A percentile compares a stretch with the other conserved stretches of the same genome.
These are phyloP conservation scores for Liriodendron chinense DNA, from an alignment of 164 flowering plant species.

Conservation along the genomic window DNA sequence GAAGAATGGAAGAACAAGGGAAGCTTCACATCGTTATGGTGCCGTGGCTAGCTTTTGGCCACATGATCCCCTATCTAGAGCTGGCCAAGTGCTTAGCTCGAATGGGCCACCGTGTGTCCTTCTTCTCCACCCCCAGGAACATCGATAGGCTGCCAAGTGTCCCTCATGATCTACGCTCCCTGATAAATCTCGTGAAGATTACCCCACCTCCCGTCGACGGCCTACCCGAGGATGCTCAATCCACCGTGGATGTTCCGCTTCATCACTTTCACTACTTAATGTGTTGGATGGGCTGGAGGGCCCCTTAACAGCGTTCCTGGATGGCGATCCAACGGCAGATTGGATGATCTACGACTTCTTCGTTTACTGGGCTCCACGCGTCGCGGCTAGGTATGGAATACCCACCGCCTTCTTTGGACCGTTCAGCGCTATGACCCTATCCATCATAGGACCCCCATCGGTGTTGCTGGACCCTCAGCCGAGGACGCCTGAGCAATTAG, in stretches of 20 bases:
- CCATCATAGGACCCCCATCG: slow-evolving; percentile 10
- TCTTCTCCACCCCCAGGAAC: slow-evolving; percentile 15
- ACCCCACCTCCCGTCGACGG: slow-evolving; percentile 20
- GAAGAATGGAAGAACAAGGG: background rate
- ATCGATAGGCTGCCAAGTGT: slow-evolving; percentile 10
- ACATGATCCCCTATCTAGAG: slow-evolving; percentile 10
- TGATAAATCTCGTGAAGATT: slow-evolving; percentile 23
- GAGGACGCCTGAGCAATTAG: background rate
- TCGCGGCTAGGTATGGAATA: slow-evolving; percentile 6
- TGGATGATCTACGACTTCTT: slow-evolving; percentile 25
- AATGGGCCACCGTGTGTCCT: slow-evolving; percentile 1
- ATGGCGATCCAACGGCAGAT: slow-evolving; percentile 13
- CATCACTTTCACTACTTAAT: slow-evolving; percentile 20
- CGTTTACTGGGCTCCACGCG: slow-evolving; percentile 8
- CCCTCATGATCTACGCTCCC: background rate
- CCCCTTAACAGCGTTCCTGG: slow-evolving; percentile 5
- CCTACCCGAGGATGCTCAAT: slow-evolving; percentile 38
- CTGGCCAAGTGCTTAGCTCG: slow-evolving; percentile 11
- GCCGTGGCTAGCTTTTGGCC: slow-evolving; percentile 12
- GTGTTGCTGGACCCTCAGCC: background rate
- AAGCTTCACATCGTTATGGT: background rate
- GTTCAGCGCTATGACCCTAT: background rate
- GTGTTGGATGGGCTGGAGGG: slow-evolving; percentile 28
- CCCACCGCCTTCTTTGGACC: slow-evolving; percentile 7
- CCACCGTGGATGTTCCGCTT: slow-evolving; percentile 35